Base-by-base conservation (phyloP, 352 stramenopile species). In the Albugo laibachii region DNA sequence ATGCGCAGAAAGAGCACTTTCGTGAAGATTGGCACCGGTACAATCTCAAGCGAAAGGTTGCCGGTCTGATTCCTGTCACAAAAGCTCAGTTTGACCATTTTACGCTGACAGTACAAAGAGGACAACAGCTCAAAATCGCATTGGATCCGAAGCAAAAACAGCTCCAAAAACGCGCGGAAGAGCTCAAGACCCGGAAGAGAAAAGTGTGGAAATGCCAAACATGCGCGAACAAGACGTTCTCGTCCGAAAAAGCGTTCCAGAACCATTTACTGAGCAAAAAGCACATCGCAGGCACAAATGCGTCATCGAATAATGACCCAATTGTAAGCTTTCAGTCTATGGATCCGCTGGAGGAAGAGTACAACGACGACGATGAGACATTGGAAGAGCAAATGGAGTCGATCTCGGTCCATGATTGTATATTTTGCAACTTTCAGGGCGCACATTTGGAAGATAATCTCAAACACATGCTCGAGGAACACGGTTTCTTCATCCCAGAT, bases 21-120 rank as follows among this genome's bases (percentile, higher is more conserved):
- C 95, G 95, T 61, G 83, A 82, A 52, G 92, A 98, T 60, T 98
- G 93, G 93, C 94, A 99, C 61, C 87, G 78, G 48, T 93, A 93
- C 63, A 93, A 93, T 50, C 78, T 99, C 38, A 97, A 97, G 80
- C 88, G 94, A 53, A 96, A 97, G 54, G 88, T 98, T 43, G 85
- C 93, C 43, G 79, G 86, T 49, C 66, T 99, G 52, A 70, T 78
- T 40, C 74, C 94, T 18, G 69, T 99, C 49, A 82, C 80, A 15
- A 71, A 96, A 56, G 59, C 76, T 45, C 75, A 88, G 56, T 93
- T 91, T 56, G 64, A 83, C 35, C 52, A 69, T 49, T 72, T 79
- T 45, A 91, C 89, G 69, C 41, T 43, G 10, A 63, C 69, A 36
- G 63, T 84, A 51, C 51, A 67, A 37, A 59, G 68, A 40, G 66